phyloP scores from a whole-genome alignment of 331 rosid species.

The Malus hybrid region DNA sequence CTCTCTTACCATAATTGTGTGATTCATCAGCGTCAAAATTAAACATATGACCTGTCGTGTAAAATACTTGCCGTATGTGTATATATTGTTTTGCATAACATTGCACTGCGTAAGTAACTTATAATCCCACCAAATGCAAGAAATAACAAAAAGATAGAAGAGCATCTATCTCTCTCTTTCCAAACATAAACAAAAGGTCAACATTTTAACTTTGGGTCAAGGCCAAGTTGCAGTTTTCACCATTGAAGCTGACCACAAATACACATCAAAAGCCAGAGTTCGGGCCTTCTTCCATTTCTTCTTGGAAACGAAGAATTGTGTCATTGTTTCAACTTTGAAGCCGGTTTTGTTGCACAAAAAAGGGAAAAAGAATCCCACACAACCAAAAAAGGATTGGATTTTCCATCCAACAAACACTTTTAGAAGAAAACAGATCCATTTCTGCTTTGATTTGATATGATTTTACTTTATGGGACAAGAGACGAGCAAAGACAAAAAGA shows the following conservation, averaged over 20 bases:
- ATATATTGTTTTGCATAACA: too few relatives aligned
- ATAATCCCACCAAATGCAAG: too few relatives aligned
- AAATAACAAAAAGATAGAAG: too few relatives aligned
- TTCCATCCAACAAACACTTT: too few relatives aligned
- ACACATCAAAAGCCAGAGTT: too few relatives aligned
- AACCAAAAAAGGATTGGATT: background rate
- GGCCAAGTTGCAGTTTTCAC: background rate
- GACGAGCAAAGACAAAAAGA: background rate
- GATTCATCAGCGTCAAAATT: fast-evolving
- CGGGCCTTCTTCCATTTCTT: background rate
- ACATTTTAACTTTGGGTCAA: background rate
- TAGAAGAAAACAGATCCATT: background rate
- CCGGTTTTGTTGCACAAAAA: background rate
- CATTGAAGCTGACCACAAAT: background rate
- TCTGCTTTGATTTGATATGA: background rate
- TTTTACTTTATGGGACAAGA: background rate
- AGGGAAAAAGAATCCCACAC: background rate
- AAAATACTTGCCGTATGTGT: too few relatives aligned
- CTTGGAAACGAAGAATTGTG: background rate
- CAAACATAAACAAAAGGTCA: background rate
- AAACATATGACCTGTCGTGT: too few relatives aligned
- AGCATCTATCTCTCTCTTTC: too few relatives aligned
- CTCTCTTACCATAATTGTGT: too few relatives aligned
- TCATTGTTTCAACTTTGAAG: background rate
- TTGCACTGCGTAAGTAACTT: too few relatives aligned